These are phyloP conservation scores for Reticulascus tulasneorum DNA, from an alignment of 2,329 filamentous ascomycete genomes.

Conservation along the genomic window DNA sequence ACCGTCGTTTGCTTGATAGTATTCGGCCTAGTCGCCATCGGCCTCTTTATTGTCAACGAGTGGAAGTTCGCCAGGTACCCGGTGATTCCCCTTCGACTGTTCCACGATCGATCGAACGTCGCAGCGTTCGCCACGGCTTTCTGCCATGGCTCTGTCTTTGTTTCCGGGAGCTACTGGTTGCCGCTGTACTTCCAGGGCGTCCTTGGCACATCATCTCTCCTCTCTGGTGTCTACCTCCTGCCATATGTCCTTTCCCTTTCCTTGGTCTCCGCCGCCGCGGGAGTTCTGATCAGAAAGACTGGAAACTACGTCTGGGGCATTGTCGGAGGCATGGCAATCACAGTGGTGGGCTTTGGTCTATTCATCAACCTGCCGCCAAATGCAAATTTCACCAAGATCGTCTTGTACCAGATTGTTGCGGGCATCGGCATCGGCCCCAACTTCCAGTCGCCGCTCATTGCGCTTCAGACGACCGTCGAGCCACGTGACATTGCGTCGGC, in stretches of 20 bases:
- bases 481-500: slow-evolving; percentile 59
- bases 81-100: slow-evolving; percentile 64
- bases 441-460: slow-evolving; percentile 60
- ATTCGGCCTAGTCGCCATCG: slow-evolving; percentile 49
- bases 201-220: slow-evolving; percentile 54
- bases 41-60: slow-evolving; percentile 57
- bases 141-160: slow-evolving; percentile 54
- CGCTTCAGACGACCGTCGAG: slow-evolving; percentile 59
- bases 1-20: slow-evolving; percentile 60
- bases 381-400: slow-evolving; percentile 41
- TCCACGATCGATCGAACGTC: slow-evolving; percentile 50
- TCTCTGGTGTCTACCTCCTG: slow-evolving; percentile 59
- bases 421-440: slow-evolving; percentile 60
- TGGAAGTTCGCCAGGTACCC: slow-evolving; percentile 60
- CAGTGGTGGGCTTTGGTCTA: slow-evolving; percentile 56
- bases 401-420: slow-evolving; percentile 54
- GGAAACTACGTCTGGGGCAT: slow-evolving; percentile 56
- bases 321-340: slow-evolving; percentile 46
- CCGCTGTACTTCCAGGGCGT: slow-evolving; percentile 72
- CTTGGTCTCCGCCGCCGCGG: slow-evolving; percentile 35
- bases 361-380: slow-evolving; percentile 52
- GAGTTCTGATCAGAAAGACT: slow-evolving; percentile 45
- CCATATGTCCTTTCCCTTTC: slow-evolving; percentile 53
- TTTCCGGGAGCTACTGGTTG: slow-evolving; percentile 65
- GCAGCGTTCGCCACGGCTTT: slow-evolving; percentile 48